Evolutionary conservation across 768 basidiomycete species (phyloP), one percentile per base, ranked within the genome.

Genomic region (Piloderma croceum): DNA sequence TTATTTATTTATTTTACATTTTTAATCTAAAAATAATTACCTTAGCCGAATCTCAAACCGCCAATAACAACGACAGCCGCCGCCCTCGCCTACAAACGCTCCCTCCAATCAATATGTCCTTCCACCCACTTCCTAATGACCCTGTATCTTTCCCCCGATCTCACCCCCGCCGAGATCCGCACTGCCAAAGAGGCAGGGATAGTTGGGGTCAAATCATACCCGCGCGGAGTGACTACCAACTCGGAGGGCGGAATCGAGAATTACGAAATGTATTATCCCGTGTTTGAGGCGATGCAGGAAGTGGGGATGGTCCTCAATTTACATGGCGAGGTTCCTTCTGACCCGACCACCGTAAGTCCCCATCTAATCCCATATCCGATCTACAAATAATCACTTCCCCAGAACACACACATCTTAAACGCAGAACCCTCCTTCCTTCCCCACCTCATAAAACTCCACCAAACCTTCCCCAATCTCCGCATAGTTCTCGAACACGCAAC

Each of bases 401-500:
- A 92, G 85, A 90, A 96, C 58, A 84, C 79, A 22, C 92, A 91
- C 55, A 75, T 98, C 27, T 73, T 99, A 45, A 98, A 99, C 56
- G 93, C 96, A 7, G 96, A 99, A 56, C 73, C 80, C 33, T 73
- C 68, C 13, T 99, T 99, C 66, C 73, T 98, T 13, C 84, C 87
- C 1, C 92, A 98, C 61, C 73, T 99, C 17, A 70, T 72, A 51
- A 78, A 81, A 48, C 73, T 98, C 29, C 90, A 97, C 54, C 62
- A 65, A 37, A 72, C 76, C 15, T 99, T 98, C 62, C 96, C 96
- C 21, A 73, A 69, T 37, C 77, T 99, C 36, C 84, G 90, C 34
- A 98, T 99, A 48, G 94, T 99, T 2, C 79, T 98, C 23, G 94
- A 98, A 62, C 94, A 98, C 53, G 94, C 93, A 19, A 98, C 94